Percentiles rank a stretch among this genome's conserved stretches.
Evolutionary conservation across 1,139 yeast genomes (phyloP).

Genomic region (Debaryomyces sp.): DNA sequence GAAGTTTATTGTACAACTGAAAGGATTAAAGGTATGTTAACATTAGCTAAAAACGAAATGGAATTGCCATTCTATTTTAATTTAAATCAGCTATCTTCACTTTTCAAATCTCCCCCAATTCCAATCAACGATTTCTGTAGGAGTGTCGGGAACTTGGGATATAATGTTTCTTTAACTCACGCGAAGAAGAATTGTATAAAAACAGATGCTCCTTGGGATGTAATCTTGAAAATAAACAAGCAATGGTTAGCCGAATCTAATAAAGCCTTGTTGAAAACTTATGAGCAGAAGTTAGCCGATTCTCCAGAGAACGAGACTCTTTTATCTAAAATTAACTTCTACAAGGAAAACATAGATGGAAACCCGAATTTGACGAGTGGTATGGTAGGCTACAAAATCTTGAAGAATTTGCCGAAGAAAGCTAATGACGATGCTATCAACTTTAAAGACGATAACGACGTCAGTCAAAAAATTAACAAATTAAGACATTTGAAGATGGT

Average conservation of each 20-base stretch:
- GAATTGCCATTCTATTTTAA: constrained; percentile 76
- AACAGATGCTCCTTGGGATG: constrained; percentile 86
- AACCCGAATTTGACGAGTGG: constrained; percentile 40
- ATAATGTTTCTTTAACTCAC: constrained; percentile 81
- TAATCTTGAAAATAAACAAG: constrained; percentile 70
- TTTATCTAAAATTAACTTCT: constrained; percentile 24
- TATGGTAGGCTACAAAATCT: constrained; percentile 67
- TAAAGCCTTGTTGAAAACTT: constrained; percentile 33
- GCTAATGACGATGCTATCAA: constrained; percentile 45
- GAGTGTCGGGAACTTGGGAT: constrained; percentile 87
- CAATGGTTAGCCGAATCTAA: constrained; percentile 62
- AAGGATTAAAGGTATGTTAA: constrained; percentile 89
- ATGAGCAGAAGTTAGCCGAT: constrained; percentile 29
- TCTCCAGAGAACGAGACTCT: constrained; percentile 43
- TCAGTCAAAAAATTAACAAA: constrained; percentile 55
- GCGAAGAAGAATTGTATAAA: constrained; percentile 84
- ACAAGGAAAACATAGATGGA: constrained; percentile 28
- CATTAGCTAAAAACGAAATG: constrained; percentile 76
- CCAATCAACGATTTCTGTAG: constrained; percentile 71
- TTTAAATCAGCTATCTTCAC: constrained; percentile 73
- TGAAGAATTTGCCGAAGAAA: constrained; percentile 37
- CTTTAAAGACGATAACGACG: constrained; percentile 51
- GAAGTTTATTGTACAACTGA: constrained; percentile 73
- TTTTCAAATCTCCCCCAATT: constrained; percentile 82
- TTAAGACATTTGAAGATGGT: constrained; percentile 79